Base-by-base conservation (phyloP, 2,329 filamentous ascomycete genomes). In the Phialophora macrospora region DNA sequence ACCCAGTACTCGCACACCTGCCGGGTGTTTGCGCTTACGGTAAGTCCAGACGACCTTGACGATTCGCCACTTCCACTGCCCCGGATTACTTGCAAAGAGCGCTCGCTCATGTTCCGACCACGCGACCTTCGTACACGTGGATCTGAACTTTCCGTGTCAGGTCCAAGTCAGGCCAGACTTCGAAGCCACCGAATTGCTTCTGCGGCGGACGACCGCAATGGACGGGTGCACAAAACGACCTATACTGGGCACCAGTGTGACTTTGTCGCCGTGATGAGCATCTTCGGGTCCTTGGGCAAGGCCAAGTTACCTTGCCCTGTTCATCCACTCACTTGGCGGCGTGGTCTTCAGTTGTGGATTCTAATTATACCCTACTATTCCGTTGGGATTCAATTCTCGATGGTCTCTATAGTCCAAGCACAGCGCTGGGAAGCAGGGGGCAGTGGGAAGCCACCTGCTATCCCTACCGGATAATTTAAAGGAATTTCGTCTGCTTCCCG, bases 61-160 rank as follows among this genome's bases (percentile, higher is more conserved):
- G 12, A 28, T 60, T 60, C 46, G 58, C 58, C 58, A 60, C 58
- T 52, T 60, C 58, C 58, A 60, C 51, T 60, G 58, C 46, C 46
- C 58, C 58, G 58, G 58, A 20, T 60, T 46, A 46, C 26, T 22
- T 60, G 22, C 56, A 5, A 20, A 17, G 56, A 41, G 56, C 30
- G 12, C 5, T 32, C 30, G 12, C 5, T 32, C 4, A 3, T 12
- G 20, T 49, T 59, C 41, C n/a, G 26, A n/a, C 20, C 24, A 41
- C 17, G 44, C 20, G 14, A n/a, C 22, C 7, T 24, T 46, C 46
- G 14, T 49, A 9, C 9, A 12, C 14, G 48, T 28, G 48, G 20
- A 28, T 8, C 20, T 51, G 24, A 22, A 17, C 26, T 7, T 51
- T 24, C 48, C 14, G 12, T 51, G 6, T 26, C 17, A 7, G 38